Percentiles rank a stretch among this genome's conserved stretches.
Evolutionary conservation across 331 rosid genomes (phyloP).

Genomic region (Cydonia oblonga): DNA sequence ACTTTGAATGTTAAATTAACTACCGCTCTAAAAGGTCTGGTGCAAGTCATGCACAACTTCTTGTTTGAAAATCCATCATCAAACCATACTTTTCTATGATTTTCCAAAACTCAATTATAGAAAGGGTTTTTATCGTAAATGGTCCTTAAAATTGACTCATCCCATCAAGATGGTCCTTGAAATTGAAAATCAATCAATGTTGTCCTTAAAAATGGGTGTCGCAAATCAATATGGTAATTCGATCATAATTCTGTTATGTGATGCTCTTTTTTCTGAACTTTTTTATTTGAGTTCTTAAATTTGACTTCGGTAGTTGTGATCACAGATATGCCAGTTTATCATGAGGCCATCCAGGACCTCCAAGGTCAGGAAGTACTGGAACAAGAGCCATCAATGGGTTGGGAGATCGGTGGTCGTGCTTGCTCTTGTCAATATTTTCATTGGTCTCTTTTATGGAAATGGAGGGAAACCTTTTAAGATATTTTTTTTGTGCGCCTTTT

Average conservation of each 20-base stretch:
- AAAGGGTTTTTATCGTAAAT: not conserved
- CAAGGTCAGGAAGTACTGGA: not conserved
- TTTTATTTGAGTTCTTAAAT: not conserved
- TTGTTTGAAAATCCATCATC: too few species aligned
- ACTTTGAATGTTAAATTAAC: too few species aligned
- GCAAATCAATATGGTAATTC: too few species aligned
- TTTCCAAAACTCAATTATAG: not conserved
- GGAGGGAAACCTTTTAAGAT: not conserved
- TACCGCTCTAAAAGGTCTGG: too few species aligned
- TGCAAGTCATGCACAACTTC: too few species aligned
- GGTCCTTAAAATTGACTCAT: accelerated
- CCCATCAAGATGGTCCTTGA: accelerated
- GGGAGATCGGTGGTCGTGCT: not conserved
- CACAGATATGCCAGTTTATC: not conserved
- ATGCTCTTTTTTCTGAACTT: not conserved
- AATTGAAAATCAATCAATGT: too few species aligned
- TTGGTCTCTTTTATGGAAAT: not conserved
- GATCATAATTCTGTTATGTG: not conserved
- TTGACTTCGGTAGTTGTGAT: not conserved
- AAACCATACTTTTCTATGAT: too few species aligned
- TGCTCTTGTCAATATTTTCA: not conserved
- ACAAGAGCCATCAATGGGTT: not conserved
- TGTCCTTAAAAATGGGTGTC: accelerated
- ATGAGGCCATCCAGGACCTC: not conserved
- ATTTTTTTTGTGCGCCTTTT: not conserved